Conservation (phyloP, 768 basidiomycete species). For the Leucocoprinus sp. region DNA sequence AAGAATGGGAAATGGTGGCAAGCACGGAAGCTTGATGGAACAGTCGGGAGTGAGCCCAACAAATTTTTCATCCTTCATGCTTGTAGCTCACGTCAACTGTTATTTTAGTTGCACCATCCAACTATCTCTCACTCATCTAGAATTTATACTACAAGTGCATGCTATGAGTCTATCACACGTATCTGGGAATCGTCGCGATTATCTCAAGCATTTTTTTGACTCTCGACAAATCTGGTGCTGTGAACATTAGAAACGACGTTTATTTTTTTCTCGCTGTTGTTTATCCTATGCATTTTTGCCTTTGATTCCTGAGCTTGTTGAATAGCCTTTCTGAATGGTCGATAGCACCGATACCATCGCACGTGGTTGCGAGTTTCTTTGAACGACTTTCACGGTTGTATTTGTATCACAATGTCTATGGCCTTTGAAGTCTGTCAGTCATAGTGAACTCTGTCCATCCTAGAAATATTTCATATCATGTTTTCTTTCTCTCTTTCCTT, state of each 20-base stretch:
- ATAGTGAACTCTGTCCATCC: not conserved
- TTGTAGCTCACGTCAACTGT: constrained; percentile 10
- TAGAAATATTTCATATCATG: no score
- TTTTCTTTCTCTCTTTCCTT: not conserved
- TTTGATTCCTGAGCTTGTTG: not conserved
- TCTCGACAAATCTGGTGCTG: constrained; percentile 1
- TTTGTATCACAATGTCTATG: constrained; percentile 6
- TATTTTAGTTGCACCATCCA: constrained; percentile 68
- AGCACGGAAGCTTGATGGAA: constrained; percentile 70
- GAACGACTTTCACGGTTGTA: constrained; percentile 7
- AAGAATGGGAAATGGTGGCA: constrained; percentile 95
- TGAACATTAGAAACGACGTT: not conserved
- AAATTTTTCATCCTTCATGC: not conserved
- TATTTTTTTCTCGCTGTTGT: constrained; percentile 4
- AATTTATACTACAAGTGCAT: constrained; percentile 3
- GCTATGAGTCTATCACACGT: not conserved
- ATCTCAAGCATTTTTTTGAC: constrained; percentile 1
- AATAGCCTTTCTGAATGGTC: constrained; percentile 6
- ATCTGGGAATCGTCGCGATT: not conserved
- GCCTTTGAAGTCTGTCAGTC: not conserved
- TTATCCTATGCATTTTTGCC: not conserved
- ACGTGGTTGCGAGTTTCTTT: not conserved
- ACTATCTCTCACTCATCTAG: constrained; percentile 77
- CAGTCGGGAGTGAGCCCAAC: constrained; percentile 60
- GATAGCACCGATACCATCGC: not conserved